Percentiles rank a stretch among this genome's conserved stretches.
Conservation (phyloP, 768 basidiomycete species). For the Mycena epipterygia region DNA sequence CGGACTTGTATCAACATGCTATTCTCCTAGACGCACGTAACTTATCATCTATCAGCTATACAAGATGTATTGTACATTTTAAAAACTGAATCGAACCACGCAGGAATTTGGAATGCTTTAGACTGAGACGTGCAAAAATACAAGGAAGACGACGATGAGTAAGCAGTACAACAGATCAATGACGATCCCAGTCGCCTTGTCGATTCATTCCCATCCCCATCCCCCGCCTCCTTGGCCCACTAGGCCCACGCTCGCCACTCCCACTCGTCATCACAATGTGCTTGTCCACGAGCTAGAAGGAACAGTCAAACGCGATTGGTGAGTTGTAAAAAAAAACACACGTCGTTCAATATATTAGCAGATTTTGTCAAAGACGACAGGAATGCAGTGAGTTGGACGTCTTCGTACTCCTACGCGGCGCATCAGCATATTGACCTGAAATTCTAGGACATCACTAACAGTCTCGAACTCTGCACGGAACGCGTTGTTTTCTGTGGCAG, state of each 20-base stretch:
- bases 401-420: slow-evolving; percentile 86
- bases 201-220: slow-evolving; percentile 61
- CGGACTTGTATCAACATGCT: too few relatives aligned
- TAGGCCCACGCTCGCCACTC: slow-evolving; percentile 62
- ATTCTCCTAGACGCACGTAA: too few relatives aligned
- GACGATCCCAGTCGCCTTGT: slow-evolving; percentile 68
- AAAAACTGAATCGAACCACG: background rate
- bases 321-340: slow-evolving; percentile 53
- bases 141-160: background rate
- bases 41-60: background rate
- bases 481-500: slow-evolving; percentile 84
- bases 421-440: background rate
- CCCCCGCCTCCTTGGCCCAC: slow-evolving; percentile 65
- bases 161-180: slow-evolving; percentile 46
- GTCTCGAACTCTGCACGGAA: slow-evolving; percentile 93
- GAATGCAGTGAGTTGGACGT: slow-evolving; percentile 93
- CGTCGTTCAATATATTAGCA: slow-evolving; percentile 89
- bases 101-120: slow-evolving; percentile 2
- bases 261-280: slow-evolving; percentile 74
- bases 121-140: slow-evolving; percentile 19
- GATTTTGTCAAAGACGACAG: slow-evolving; percentile 92
- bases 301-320: slow-evolving; percentile 7
- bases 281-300: slow-evolving; percentile 80
- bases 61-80: slow-evolving; percentile 16
- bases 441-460: slow-evolving; percentile 55